Evolutionary conservation across 768 basidiomycete species (phyloP).

Genomic region (Tylopilus sp.): DNA sequence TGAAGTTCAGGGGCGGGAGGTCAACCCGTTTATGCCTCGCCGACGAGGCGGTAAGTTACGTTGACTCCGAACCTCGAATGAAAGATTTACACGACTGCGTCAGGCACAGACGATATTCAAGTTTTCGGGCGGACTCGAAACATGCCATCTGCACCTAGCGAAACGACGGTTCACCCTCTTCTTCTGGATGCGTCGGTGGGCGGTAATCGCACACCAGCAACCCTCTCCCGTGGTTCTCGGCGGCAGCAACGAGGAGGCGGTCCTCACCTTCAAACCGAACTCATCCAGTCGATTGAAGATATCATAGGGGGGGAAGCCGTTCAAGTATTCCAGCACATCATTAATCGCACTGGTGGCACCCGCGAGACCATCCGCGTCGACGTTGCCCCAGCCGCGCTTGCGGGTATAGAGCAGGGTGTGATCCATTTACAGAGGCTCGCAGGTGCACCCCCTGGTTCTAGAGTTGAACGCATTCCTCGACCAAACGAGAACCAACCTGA

Average conservation of each 20-base stretch:
- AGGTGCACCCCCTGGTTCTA: slow-evolving; percentile 48
- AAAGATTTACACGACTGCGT: slow-evolving; percentile 1
- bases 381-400: slow-evolving; percentile 61
- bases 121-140: slow-evolving; percentile 64
- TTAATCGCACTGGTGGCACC: slow-evolving; percentile 54
- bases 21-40: slow-evolving; percentile 45
- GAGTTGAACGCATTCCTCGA: slow-evolving; percentile 54
- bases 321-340: slow-evolving; percentile 81
- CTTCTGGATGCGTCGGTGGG: slow-evolving; percentile 59
- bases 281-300: slow-evolving; percentile 76
- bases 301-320: slow-evolving; percentile 78
- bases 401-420: slow-evolving; percentile 56
- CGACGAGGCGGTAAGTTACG: slow-evolving; percentile 42
- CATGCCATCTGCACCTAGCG: slow-evolving; percentile 48
- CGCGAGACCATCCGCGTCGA: slow-evolving; percentile 76
- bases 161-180: slow-evolving; percentile 78
- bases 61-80: neutral
- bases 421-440: slow-evolving; percentile 46
- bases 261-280: slow-evolving; percentile 46
- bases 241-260: slow-evolving; percentile 55
- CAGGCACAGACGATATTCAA: slow-evolving; percentile 53
- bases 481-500: slow-evolving; percentile 44
- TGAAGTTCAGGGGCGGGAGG: slow-evolving; percentile 42
- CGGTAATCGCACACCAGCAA: slow-evolving; percentile 41
- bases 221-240: slow-evolving; percentile 47